These are phyloP conservation scores for Backusella macrospora DNA, from an alignment of 192 early-diverging fungal species.

Conservation along the genomic window DNA sequence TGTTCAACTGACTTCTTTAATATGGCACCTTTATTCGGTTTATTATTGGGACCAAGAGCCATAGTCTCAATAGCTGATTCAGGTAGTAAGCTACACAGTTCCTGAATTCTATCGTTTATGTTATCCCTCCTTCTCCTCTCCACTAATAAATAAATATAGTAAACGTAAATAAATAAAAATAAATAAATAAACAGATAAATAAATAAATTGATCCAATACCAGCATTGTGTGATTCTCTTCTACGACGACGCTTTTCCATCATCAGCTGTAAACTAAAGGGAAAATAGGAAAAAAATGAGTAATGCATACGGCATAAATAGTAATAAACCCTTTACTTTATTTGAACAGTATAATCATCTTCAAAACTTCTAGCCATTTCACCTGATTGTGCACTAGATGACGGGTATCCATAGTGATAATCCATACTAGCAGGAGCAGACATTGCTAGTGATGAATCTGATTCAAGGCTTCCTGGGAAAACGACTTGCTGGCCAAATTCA, in stretches of 20 bases:
- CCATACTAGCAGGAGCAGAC: constrained; percentile 41
- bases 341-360: constrained; percentile 38
- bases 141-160: constrained; percentile 48
- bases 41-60: constrained; percentile 57
- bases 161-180: not conserved
- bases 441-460: constrained; percentile 23
- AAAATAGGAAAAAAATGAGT: not conserved
- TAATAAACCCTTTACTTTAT: constrained; percentile 33
- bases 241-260: constrained; percentile 86
- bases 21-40: constrained; percentile 97
- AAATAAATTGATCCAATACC: constrained; percentile 20
- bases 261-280: constrained; percentile 42
- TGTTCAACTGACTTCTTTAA: constrained; percentile 93
- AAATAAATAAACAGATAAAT: constrained; percentile 12
- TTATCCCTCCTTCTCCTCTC: constrained; percentile 94
- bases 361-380: constrained; percentile 29
- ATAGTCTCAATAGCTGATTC: constrained; percentile 60
- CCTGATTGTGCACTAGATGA: not conserved
- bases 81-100: constrained; percentile 84
- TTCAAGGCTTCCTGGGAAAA: constrained; percentile 12
- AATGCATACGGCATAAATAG: constrained; percentile 6
- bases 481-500: not conserved
- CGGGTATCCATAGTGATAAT: constrained; percentile 22
- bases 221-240: constrained; percentile 97
- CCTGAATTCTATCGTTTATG: constrained; percentile 98